phyloP scores from a whole-genome alignment of 306 rosid genomes.

The Fragaria vesca region DNA sequence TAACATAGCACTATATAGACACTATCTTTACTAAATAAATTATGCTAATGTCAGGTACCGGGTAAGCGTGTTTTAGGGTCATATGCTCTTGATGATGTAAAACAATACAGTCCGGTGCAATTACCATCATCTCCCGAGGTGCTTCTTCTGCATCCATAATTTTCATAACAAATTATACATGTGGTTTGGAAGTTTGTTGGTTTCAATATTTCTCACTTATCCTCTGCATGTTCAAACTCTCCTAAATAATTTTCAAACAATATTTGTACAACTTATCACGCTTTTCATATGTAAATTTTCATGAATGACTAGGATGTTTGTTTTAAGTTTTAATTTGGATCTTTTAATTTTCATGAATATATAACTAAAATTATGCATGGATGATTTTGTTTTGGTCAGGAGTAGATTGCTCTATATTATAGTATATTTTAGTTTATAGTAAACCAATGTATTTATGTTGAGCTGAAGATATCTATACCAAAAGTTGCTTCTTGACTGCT shows the following conservation, averaged over 20 bases:
- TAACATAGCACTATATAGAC: constrained; percentile 2
- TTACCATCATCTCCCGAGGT: constrained; percentile 83
- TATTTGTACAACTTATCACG: neutral
- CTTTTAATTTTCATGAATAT: neutral
- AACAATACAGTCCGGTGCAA: constrained; percentile 63
- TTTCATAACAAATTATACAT: neutral
- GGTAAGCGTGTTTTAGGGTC: constrained; percentile 89
- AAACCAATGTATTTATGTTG: neutral
- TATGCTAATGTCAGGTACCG: constrained; percentile 60
- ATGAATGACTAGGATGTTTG: neutral
- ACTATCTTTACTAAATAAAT: constrained; percentile 23
- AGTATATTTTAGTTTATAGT: neutral
- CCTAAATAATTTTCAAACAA: neutral
- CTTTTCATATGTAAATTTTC: neutral
- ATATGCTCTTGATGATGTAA: constrained; percentile 81
- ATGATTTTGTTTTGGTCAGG: neutral
- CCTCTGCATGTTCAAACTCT: neutral
- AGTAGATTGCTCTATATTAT: neutral
- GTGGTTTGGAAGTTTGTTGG: neutral
- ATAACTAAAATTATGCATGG: neutral
- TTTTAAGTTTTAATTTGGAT: neutral
- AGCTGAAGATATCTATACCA: neutral
- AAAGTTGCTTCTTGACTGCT: neutral
- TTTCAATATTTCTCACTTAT: neutral
- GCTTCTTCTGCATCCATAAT: constrained; percentile 7